Percentiles rank a stretch among this genome's conserved stretches.
These are phyloP conservation scores for Chlamydomonas sp. DNA, from an alignment of 139 green algal genomes.

Conservation along the genomic window DNA sequence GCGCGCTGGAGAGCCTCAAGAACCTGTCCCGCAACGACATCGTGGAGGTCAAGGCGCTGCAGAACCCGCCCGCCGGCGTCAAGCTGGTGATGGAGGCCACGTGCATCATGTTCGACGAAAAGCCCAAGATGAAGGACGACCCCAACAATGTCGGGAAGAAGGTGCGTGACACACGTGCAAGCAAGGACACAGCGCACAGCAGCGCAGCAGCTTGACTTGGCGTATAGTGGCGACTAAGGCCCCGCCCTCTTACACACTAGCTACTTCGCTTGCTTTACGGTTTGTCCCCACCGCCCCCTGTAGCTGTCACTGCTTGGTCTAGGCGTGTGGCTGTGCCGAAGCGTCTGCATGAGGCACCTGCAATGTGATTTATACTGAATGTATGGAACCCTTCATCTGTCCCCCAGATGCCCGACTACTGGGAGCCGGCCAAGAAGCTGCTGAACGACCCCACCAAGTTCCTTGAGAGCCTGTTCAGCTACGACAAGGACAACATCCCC, in stretches of 20 bases:
- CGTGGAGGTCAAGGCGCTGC: constrained; percentile 81
- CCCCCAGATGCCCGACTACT: constrained; percentile 79
- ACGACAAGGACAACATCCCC: constrained; percentile 88
- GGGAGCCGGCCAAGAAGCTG: constrained; percentile 77
- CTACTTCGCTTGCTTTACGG: no score
- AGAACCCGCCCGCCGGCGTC: constrained; percentile 76
- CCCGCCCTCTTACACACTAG: no score
- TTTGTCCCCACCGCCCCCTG: no score
- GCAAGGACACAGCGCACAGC: no score
- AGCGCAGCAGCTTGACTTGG: no score
- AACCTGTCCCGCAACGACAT: constrained; percentile 81
- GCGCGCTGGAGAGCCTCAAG: constrained; percentile 75
- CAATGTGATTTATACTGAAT: no score
- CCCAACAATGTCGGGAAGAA: constrained; percentile 76
- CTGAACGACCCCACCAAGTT: constrained; percentile 81
- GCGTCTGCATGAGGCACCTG: no score
- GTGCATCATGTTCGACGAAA: constrained; percentile 91
- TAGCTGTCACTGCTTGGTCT: no score
- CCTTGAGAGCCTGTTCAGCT: constrained; percentile 79
- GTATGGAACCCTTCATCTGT: not conserved
- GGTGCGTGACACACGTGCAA: constrained; percentile 1
- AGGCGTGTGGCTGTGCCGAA: no score
- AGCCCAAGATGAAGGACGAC: constrained; percentile 87
- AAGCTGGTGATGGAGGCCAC: constrained; percentile 78
- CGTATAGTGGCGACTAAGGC: no score